Evolutionary conservation across 1,139 yeast species (phyloP).

Genomic region (Kodamaea sp.): DNA sequence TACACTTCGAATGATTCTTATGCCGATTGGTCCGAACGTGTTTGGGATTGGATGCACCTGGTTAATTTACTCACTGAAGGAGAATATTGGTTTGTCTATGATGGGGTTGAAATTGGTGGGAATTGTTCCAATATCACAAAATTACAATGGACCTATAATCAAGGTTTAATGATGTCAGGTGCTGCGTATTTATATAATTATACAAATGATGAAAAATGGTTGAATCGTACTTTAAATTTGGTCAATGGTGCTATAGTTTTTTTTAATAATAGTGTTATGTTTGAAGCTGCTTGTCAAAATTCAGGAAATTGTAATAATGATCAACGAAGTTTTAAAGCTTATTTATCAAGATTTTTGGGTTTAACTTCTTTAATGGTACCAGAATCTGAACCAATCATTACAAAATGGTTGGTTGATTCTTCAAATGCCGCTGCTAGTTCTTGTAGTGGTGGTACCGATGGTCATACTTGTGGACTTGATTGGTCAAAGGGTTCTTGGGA

Average conservation of each 20-base stretch:
- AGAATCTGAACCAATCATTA: slow-evolving; percentile 38
- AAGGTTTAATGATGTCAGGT: slow-evolving; percentile 72
- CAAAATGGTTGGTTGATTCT: slow-evolving; percentile 35
- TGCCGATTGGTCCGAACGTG: slow-evolving; percentile 58
- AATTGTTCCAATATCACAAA: slow-evolving; percentile 55
- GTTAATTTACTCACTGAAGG: slow-evolving; percentile 44
- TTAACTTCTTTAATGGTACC: slow-evolving; percentile 58
- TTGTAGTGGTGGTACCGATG: slow-evolving; percentile 70
- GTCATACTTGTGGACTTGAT: slow-evolving; percentile 71
- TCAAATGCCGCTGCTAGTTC: slow-evolving; percentile 62
- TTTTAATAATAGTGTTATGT: slow-evolving; percentile 46
- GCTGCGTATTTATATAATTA: slow-evolving; percentile 66
- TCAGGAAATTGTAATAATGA: slow-evolving; percentile 60
- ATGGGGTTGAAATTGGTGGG: slow-evolving; percentile 61
- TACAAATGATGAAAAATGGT: slow-evolving; percentile 60
- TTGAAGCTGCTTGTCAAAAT: slow-evolving; percentile 62
- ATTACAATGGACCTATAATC: slow-evolving; percentile 74
- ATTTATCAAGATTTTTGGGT: slow-evolving; percentile 65
- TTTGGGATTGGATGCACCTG: slow-evolving; percentile 67
- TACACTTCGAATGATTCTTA: slow-evolving; percentile 64
- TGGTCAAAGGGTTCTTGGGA: slow-evolving; percentile 62
- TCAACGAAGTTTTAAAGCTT: slow-evolving; percentile 75
- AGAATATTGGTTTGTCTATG: slow-evolving; percentile 46
- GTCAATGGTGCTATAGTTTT: slow-evolving; percentile 51
- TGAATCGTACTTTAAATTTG: slow-evolving; percentile 45